These are phyloP conservation scores for Phytophthora citrophthora DNA, from an alignment of 352 stramenopile genomes.

Conservation along the genomic window DNA sequence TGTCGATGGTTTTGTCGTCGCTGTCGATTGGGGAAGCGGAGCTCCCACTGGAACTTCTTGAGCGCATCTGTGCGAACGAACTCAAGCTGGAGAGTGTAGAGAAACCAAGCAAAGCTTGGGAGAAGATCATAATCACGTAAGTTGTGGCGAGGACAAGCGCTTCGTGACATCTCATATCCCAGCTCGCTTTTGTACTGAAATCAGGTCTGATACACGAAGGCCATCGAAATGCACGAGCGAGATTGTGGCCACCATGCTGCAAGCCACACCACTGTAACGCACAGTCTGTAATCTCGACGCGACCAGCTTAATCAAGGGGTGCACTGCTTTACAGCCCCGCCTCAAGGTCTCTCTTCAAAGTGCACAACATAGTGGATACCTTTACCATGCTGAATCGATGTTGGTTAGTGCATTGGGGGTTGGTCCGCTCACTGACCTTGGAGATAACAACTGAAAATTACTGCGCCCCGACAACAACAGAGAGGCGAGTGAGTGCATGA, in stretches of 20 bases:
- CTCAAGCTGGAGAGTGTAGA: constrained; percentile 25
- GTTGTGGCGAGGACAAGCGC: constrained; percentile 11
- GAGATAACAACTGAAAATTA: no score
- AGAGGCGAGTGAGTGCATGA: no score
- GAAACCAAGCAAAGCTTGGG: constrained; percentile 1
- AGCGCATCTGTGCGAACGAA: constrained; percentile 21
- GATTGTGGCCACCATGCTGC: background rate
- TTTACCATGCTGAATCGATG: background rate
- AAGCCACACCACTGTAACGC: background rate
- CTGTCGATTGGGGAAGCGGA: constrained; percentile 12
- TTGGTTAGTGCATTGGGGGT: no score
- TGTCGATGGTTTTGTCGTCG: constrained; percentile 1
- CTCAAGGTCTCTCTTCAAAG: constrained; percentile 2
- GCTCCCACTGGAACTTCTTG: constrained; percentile 16
- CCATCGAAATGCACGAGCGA: constrained; percentile 7
- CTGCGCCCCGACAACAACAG: no score
- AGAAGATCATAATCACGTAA: constrained; percentile 23
- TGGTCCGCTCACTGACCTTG: no score
- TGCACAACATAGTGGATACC: background rate
- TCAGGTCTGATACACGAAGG: constrained; percentile 30
- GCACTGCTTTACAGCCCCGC: background rate
- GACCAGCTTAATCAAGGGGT: constrained; percentile 5
- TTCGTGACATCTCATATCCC: constrained; percentile 29
- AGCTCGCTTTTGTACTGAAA: constrained; percentile 21
- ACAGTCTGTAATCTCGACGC: background rate